Evolutionary conservation across 192 early-diverging fungal genomes (phyloP), one percentile per base, ranked within the genome.

Genomic region (Podila verticillata): DNA sequence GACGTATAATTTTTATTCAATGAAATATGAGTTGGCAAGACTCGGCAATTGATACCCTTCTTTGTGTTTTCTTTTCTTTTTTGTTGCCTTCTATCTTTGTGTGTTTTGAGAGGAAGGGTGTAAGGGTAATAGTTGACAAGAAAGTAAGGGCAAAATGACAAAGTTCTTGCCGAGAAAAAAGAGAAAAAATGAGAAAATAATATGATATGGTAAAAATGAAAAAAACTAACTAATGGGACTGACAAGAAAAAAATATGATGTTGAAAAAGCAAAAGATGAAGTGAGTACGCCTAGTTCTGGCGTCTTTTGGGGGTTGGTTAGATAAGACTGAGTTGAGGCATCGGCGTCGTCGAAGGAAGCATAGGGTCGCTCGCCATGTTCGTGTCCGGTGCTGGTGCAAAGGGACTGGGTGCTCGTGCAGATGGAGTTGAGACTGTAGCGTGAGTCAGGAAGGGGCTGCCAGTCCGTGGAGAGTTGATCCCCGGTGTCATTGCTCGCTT

Each of bases 341-440:
- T 15, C 17, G 39, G 39, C 39, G 39, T 44, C 39, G 39, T 44
- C 13, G 39, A 44, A 44, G 39, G 39, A 10, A 44, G 39, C 39
- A 54, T 54, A 39, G 59, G 61, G 39, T 57, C 32, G 35, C 61
- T 12, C 2, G 49, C 39, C n/a, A 71, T 39, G 51, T 57, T 63
- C 19, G 75, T 65, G 28, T 63, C 63, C 20, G 73, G 75, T 64
- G 68, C 31, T 30, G 68, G 63, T 57, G 75, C 68, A 39, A 62
- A 57, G 20, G 75, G 51, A 17, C 51, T 54, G 10, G 51, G 51
- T 26, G 51, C 51, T 26, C 51, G 51, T 24, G 24, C 51, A 54
- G 58, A 59, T 7, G 28, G 58, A 10, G 30, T 28, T 7, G 30
- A 60, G 3, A 34, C 30, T 24, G 51, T 54, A 6, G 51, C 51